These are phyloP conservation scores for Mucor indicus DNA, from an alignment of 371 early-diverging fungal genomes.

Conservation along the genomic window DNA sequence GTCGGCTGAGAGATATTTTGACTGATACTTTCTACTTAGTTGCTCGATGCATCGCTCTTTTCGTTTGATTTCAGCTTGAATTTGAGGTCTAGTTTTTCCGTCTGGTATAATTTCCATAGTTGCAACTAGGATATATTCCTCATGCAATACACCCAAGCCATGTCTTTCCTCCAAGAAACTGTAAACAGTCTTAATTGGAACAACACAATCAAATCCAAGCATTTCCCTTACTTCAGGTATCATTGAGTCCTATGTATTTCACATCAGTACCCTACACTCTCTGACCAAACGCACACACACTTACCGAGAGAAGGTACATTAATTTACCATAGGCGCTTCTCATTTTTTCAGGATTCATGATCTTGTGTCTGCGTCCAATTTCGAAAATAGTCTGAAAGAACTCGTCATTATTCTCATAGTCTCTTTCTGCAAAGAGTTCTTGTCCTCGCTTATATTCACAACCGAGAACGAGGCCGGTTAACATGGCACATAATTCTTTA, in stretches of 20 bases:
- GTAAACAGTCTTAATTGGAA: constrained; percentile 88
- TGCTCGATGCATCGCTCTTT: constrained; percentile 91
- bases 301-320: constrained; percentile 82
- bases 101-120: constrained; percentile 88
- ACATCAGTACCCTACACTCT: not conserved
- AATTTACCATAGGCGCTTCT: constrained; percentile 92
- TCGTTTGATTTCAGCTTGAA: constrained; percentile 83
- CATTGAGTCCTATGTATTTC: constrained; percentile 69
- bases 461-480: constrained; percentile 85
- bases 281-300: too few species aligned
- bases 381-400: constrained; percentile 93
- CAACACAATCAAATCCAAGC: constrained; percentile 78
- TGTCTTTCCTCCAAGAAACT: constrained; percentile 62
- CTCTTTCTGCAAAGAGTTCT: constrained; percentile 78
- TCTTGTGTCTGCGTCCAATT: constrained; percentile 92
- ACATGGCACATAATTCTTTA: constrained; percentile 90
- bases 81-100: constrained; percentile 70
- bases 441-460: constrained; percentile 87
- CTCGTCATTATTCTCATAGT: constrained; percentile 82
- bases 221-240: constrained; percentile 84
- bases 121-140: constrained; percentile 78
- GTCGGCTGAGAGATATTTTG: constrained; percentile 53
- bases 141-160: constrained; percentile 69
- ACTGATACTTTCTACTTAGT: constrained; percentile 78
- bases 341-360: constrained; percentile 98